Percentiles rank a stretch among this genome's conserved stretches.
Conservation (phyloP, 768 basidiomycete genomes). For the Tricholoma furcatifolium region DNA sequence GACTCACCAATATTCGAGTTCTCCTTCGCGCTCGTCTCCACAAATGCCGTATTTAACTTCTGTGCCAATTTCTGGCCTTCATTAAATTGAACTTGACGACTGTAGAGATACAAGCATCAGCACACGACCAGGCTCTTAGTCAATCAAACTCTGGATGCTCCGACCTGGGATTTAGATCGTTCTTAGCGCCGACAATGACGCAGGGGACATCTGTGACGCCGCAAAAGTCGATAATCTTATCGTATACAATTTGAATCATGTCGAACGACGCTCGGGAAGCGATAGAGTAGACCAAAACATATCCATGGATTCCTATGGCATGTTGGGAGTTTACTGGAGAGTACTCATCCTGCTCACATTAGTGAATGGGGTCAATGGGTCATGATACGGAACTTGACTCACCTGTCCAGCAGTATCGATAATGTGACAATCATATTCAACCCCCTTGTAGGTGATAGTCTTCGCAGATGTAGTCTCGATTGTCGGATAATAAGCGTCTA, state of each 20-base stretch:
- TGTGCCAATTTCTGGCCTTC: slow-evolving; percentile 78
- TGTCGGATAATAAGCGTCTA: slow-evolving; percentile 93
- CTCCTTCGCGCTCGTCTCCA: slow-evolving; percentile 88
- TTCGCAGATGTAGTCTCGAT: slow-evolving; percentile 89
- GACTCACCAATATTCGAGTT: slow-evolving; percentile 86
- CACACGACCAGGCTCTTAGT: slow-evolving; percentile 12
- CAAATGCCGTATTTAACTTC: slow-evolving; percentile 70
- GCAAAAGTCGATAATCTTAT: slow-evolving; percentile 94
- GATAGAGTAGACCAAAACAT: slow-evolving; percentile 95
- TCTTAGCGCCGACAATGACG: slow-evolving; percentile 93
- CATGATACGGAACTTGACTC: slow-evolving; percentile 18
- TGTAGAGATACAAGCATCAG: slow-evolving; percentile 23
- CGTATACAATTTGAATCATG: slow-evolving; percentile 91
- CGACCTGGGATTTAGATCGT: slow-evolving; percentile 78
- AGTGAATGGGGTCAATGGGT: not conserved
- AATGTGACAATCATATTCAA: slow-evolving; percentile 95
- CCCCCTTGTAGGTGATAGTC: slow-evolving; percentile 81
- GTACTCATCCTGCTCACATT: slow-evolving; percentile 79
- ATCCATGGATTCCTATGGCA: slow-evolving; percentile 96
- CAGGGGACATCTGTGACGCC: slow-evolving; percentile 86
- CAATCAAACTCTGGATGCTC: slow-evolving; percentile 17
- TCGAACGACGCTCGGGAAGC: slow-evolving; percentile 87
- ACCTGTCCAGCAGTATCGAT: slow-evolving; percentile 98
- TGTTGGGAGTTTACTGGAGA: slow-evolving; percentile 91
- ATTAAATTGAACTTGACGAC: slow-evolving; percentile 70